Conservation (phyloP, 192 early-diverging fungal species). For the Mortierella alpina region DNA sequence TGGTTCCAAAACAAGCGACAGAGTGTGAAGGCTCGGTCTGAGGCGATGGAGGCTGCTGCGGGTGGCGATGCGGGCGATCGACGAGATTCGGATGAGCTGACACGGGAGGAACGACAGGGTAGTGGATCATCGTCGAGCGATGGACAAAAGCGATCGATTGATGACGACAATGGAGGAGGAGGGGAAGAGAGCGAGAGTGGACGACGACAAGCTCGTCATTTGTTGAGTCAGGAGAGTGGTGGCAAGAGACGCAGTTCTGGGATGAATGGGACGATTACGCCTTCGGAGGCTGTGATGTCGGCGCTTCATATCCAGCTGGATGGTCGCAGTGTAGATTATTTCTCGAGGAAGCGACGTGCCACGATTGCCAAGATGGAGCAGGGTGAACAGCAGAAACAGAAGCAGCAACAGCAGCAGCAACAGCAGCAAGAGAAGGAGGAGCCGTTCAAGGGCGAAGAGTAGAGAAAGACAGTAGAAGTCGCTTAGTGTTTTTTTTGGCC, state of each 20-base stretch:
- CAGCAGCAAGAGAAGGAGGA: background rate
- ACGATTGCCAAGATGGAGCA: slow-evolving; percentile 53
- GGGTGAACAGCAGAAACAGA: slow-evolving; percentile 31
- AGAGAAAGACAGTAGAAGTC: background rate
- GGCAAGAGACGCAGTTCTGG: slow-evolving; percentile 23
- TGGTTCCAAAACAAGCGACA: slow-evolving; percentile 99
- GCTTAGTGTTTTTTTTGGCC: background rate
- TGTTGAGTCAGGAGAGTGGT: background rate
- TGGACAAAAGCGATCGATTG: slow-evolving; percentile 36
- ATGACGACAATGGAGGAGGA: slow-evolving; percentile 17
- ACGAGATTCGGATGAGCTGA: slow-evolving; percentile 4
- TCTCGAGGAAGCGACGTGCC: slow-evolving; percentile 44
- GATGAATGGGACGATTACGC: background rate
- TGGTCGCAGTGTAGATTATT: slow-evolving; percentile 50
- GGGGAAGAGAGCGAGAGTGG: background rate
- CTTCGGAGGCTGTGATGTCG: slow-evolving; percentile 50
- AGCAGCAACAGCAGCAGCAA: slow-evolving; percentile 24
- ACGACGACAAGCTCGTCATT: background rate
- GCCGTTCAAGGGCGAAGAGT: background rate
- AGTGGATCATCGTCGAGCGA: slow-evolving; percentile 9
- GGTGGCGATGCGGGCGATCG: background rate
- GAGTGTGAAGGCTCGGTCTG: slow-evolving; percentile 51
- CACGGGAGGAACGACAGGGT: background rate
- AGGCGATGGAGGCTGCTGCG: slow-evolving; percentile 37
- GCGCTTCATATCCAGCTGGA: slow-evolving; percentile 51